phyloP scores from a whole-genome alignment of 1,139 yeast species.

The Scheffersomyces parashehatae region DNA sequence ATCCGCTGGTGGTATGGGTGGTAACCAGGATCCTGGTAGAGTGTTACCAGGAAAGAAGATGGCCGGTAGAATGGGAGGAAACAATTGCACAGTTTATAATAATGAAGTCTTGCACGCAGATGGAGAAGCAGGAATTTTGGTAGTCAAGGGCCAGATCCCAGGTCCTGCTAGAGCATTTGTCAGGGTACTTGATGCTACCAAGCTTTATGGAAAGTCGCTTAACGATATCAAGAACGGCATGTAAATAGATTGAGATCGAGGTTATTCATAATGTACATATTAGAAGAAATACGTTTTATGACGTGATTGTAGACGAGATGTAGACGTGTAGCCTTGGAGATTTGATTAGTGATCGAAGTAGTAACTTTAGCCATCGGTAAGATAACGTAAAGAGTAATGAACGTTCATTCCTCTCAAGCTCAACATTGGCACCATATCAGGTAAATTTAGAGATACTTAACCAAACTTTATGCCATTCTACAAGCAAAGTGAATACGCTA shows the following conservation, averaged over 20 bases:
- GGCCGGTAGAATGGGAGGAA: conserved; percentile 97
- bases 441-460: no score
- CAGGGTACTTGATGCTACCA: conserved; percentile 73
- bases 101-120: conserved; percentile 76
- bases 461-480: no score
- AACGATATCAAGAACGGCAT: conserved; percentile 8
- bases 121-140: conserved; percentile 75
- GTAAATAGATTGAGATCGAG: conserved; percentile 4
- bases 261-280: conserved; percentile 7
- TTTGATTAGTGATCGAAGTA: no score
- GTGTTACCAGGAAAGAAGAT: conserved; percentile 95
- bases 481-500: no score
- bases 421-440: no score
- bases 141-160: conserved; percentile 88
- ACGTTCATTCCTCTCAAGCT: no score
- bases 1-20: conserved; percentile 97
- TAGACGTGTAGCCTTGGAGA: not conserved
- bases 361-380: no score
- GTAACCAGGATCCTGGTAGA: conserved; percentile 93
- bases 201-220: conserved; percentile 40
- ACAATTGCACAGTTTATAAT: conserved; percentile 73
- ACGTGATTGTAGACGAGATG: not conserved
- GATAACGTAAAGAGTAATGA: no score
- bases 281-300: not conserved
- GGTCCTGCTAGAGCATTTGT: conserved; percentile 83